phyloP scores from a whole-genome alignment of 2,329 filamentous ascomycete species.

The Pseudocercospora fijiensis region DNA sequence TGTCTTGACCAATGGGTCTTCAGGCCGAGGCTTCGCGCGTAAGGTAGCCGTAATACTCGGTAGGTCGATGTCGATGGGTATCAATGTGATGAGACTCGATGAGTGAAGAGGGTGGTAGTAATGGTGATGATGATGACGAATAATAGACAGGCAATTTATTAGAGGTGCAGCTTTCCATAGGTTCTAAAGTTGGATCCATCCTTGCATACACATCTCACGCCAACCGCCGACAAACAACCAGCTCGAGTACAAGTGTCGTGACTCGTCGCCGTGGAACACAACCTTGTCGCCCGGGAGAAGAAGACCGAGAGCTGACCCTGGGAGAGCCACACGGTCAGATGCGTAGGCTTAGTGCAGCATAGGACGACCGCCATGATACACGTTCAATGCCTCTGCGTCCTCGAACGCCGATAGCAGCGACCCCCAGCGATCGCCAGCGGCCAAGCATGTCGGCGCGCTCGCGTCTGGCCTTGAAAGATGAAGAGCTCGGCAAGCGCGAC shows the following conservation, averaged over 20 bases:
- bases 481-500: slow-evolving; percentile 65
- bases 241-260: neutral
- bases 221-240: neutral
- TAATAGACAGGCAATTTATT: neutral
- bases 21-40: too few relatives aligned
- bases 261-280: neutral
- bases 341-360: neutral
- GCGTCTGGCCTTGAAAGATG: slow-evolving; percentile 47
- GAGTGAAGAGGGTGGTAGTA: neutral
- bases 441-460: slow-evolving; percentile 21
- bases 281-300: neutral
- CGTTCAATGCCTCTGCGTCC: slow-evolving; percentile 13
- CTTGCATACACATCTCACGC: neutral
- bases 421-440: neutral
- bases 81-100: neutral
- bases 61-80: neutral
- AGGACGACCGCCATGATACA: neutral
- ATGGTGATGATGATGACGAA: neutral
- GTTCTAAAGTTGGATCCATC: too few relatives aligned
- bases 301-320: neutral
- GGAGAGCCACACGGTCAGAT: neutral
- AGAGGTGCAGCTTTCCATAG: neutral
- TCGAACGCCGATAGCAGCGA: neutral
- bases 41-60: neutral
- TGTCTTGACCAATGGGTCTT: too few relatives aligned